Evolutionary conservation across 1,139 yeast species (phyloP).

Genomic region (Meyerozyma carpophila): DNA sequence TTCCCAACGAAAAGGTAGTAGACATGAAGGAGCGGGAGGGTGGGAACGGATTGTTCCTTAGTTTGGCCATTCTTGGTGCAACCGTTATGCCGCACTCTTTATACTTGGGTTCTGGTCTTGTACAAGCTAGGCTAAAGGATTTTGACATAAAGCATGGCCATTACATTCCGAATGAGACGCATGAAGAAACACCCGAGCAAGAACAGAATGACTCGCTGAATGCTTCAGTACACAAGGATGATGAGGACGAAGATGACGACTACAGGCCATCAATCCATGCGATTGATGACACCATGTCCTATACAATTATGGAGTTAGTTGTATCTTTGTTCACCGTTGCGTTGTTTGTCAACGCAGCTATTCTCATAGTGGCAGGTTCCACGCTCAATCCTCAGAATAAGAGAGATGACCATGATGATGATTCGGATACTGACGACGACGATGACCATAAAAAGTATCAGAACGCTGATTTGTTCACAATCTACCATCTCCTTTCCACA

Average conservation of each 20-base stretch:
- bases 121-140: conserved; percentile 81
- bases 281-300: conserved; percentile 62
- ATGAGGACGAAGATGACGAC: conserved; percentile 18
- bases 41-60: conserved; percentile 67
- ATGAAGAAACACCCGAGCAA: conserved; percentile 2
- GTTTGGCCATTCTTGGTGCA: conserved; percentile 92
- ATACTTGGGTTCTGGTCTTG: conserved; percentile 88
- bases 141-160: conserved; percentile 67
- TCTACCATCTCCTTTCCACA: conserved; percentile 65
- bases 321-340: conserved; percentile 76
- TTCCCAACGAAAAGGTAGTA: conserved; percentile 70
- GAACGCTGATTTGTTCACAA: conserved; percentile 79
- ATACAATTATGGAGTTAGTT: conserved; percentile 70
- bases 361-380: conserved; percentile 80
- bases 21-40: conserved; percentile 56
- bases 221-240: conserved; percentile 3
- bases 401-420: conserved; percentile 49
- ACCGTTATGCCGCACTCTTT: conserved; percentile 98
- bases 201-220: conserved; percentile 1
- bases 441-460: conserved; percentile 43
- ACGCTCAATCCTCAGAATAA: conserved; percentile 37
- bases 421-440: conserved; percentile 29
- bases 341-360: conserved; percentile 78
- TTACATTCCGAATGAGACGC: conserved; percentile 22
- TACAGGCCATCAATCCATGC: conserved; percentile 71